Evolutionary conservation across 2,329 filamentous ascomycete genomes (phyloP).

Genomic region (Scytalidium lignicola): DNA sequence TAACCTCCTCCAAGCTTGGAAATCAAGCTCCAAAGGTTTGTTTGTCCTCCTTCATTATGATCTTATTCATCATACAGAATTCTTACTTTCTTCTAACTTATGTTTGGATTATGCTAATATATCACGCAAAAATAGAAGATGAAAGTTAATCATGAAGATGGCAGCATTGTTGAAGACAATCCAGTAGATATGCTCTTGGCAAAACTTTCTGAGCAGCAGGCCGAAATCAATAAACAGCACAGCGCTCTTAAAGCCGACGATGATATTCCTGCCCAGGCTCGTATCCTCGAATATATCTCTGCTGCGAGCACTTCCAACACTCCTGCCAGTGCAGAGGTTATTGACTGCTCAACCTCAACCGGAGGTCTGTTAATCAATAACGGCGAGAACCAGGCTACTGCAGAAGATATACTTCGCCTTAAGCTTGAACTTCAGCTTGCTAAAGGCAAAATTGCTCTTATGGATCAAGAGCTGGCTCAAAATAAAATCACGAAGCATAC

Average conservation of each 20-base stretch:
- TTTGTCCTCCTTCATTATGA: slow-evolving; percentile 2
- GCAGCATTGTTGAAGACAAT: slow-evolving; percentile 33
- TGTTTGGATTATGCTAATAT: slow-evolving; percentile 16
- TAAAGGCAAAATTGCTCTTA: slow-evolving; percentile 62
- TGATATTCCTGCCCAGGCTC: slow-evolving; percentile 18
- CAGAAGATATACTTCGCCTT: slow-evolving; percentile 60
- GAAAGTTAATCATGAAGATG: slow-evolving; percentile 41
- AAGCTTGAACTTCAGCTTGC: slow-evolving; percentile 68
- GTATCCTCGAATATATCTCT: slow-evolving; percentile 39
- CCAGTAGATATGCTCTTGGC: slow-evolving; percentile 69
- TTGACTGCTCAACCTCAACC: slow-evolving; percentile 17
- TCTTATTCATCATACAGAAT: slow-evolving; percentile 1
- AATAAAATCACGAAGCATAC: slow-evolving; percentile 56
- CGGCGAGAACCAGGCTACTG: slow-evolving; percentile 39
- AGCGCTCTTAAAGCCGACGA: slow-evolving; percentile 40
- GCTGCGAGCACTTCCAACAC: slow-evolving; percentile 47
- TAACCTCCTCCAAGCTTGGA: slow-evolving; percentile 49
- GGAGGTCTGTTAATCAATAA: slow-evolving; percentile 46
- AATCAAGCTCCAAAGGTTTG: slow-evolving; percentile 52
- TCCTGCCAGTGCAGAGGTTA: neutral
- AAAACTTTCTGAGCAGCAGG: slow-evolving; percentile 68
- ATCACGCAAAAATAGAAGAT: slow-evolving; percentile 34
- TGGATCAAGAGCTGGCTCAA: slow-evolving; percentile 67
- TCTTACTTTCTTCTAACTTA: neutral
- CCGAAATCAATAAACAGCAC: slow-evolving; percentile 53